Evolutionary conservation across 768 basidiomycete species (phyloP).

Genomic region (Trametes coccinea): DNA sequence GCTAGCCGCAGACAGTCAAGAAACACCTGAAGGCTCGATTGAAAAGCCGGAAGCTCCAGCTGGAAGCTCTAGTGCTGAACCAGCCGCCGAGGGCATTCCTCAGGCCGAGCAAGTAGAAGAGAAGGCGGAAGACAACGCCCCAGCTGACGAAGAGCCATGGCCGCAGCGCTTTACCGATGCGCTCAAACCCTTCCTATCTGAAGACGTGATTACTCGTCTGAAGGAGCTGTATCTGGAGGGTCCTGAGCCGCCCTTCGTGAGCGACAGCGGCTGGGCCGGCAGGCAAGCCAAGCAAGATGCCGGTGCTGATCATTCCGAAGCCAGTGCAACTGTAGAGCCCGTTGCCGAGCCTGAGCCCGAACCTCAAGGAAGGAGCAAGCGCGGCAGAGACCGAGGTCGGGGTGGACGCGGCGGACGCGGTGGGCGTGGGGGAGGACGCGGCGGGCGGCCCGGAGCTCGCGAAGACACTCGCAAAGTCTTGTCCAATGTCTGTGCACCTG

Average conservation of each 20-base stretch:
- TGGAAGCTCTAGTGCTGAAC: background rate
- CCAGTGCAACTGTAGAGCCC: conserved; percentile 19
- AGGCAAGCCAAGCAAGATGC: conserved; percentile 41
- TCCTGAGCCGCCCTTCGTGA: conserved; percentile 69
- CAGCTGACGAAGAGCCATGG: conserved; percentile 54
- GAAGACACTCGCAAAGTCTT: conserved; percentile 75
- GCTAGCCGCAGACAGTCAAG: background rate
- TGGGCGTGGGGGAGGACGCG: conserved; percentile 44
- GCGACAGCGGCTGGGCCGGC: conserved; percentile 75
- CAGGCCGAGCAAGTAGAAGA: conserved; percentile 16
- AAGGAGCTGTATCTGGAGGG: conserved; percentile 82
- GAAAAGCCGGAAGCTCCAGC: background rate
- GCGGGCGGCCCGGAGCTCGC: conserved; percentile 42
- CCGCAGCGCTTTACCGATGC: conserved; percentile 55
- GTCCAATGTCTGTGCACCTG: conserved; percentile 65
- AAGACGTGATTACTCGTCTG: conserved; percentile 56
- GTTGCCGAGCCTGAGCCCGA: conserved; percentile 27
- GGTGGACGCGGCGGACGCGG: conserved; percentile 50
- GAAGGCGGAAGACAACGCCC: conserved; percentile 19
- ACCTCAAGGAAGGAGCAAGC: conserved; percentile 38
- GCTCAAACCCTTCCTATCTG: conserved; percentile 65
- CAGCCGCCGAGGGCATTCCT: background rate
- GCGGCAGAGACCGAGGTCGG: conserved; percentile 42
- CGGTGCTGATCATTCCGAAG: conserved; percentile 18
- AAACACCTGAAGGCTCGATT: background rate